Percentiles rank a stretch among this genome's conserved stretches.
Evolutionary conservation across 2,329 filamentous ascomycete species (phyloP).

Genomic region (Alternaria angustiovoidea): DNA sequence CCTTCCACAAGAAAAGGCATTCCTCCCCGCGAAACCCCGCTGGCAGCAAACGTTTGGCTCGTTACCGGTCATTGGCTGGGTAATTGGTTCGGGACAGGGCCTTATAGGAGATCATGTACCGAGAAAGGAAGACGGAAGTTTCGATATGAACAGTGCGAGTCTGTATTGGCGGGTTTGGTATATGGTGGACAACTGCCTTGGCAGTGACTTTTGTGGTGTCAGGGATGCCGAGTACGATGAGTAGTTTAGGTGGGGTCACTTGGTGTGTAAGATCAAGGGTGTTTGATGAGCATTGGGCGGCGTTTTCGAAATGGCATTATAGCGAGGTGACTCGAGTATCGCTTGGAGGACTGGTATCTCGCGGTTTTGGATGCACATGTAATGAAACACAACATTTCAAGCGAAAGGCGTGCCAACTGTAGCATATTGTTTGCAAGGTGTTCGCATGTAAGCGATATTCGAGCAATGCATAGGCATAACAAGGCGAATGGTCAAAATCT

Average conservation of each 20-base stretch:
- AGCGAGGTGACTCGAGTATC: constrained; percentile 2
- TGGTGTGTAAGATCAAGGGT: background rate
- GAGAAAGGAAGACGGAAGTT: constrained; percentile 74
- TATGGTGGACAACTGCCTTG: constrained; percentile 63
- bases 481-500: constrained; percentile 16
- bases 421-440: background rate
- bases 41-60: constrained; percentile 54
- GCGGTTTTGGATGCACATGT: background rate
- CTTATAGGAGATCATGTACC: constrained; percentile 81
- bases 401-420: background rate
- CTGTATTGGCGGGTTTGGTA: constrained; percentile 69
- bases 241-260: constrained; percentile 16
- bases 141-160: constrained; percentile 75
- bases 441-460: background rate
- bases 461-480: background rate
- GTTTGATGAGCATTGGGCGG: constrained; percentile 14
- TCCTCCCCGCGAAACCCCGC: constrained; percentile 54
- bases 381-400: background rate
- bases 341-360: background rate
- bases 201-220: constrained; percentile 68
- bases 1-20: constrained; percentile 56
- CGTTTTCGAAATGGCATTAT: constrained; percentile 8
- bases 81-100: constrained; percentile 56
- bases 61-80: constrained; percentile 61
- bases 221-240: constrained; percentile 59